Conservation (phyloP, 441 rosid species). For the Breynia disticha region DNA sequence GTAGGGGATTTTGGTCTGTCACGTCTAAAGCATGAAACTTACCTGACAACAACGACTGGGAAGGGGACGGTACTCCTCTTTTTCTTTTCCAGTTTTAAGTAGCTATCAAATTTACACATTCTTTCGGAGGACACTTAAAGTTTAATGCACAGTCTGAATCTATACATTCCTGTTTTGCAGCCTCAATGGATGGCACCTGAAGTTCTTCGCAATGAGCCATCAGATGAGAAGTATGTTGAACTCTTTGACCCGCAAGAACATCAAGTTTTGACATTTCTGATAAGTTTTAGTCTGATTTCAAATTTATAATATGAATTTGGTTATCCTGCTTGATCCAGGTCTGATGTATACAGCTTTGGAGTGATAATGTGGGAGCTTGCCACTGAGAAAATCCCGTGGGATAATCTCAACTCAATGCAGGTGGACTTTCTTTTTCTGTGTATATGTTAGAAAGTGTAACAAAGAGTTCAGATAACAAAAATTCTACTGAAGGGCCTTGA, state of each 20-base stretch:
- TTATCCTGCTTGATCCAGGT: conserved; percentile 35
- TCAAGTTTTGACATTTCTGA: conserved; percentile 4
- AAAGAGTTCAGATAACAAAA: no score
- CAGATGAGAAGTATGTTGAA: conserved; percentile 74
- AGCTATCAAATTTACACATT: no score
- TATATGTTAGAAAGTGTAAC: no score
- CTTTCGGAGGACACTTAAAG: no score
- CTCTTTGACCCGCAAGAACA: conserved; percentile 9
- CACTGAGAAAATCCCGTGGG: conserved; percentile 96
- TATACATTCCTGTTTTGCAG: conserved; percentile 25
- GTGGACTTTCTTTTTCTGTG: conserved; percentile 23
- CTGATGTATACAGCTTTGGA: conserved; percentile 87
- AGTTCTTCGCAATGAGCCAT: conserved; percentile 83
- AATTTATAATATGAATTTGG: neutral
- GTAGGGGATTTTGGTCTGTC: conserved; percentile 96
- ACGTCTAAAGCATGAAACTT: conserved; percentile 79
- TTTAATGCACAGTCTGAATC: no score
- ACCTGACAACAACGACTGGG: conserved; percentile 67
- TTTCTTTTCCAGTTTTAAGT: no score
- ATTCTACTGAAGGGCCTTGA: no score
- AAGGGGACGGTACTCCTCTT: conserved; percentile 68
- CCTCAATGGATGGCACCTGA: conserved; percentile 99
- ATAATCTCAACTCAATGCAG: conserved; percentile 92
- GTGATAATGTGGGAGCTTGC: conserved; percentile 93
- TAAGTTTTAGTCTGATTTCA: conserved; percentile 13